Conservation (phyloP, 345 rosid species). For the Lepidium aucheri region DNA sequence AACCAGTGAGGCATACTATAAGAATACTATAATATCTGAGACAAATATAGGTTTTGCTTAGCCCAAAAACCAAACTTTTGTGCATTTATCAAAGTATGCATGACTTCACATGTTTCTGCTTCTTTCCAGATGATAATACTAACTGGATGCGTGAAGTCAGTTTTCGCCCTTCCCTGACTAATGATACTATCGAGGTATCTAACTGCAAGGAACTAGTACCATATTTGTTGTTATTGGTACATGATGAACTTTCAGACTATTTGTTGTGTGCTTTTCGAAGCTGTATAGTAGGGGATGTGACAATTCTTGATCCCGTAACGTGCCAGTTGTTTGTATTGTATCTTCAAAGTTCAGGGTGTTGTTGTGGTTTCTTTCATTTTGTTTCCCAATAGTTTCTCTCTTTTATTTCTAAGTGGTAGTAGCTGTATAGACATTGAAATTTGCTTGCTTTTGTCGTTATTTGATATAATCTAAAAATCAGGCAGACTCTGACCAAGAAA, state of each 20-base stretch:
- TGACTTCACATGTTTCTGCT: no score
- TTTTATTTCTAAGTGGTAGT: neutral
- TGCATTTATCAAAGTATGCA: neutral
- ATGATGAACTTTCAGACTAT: neutral
- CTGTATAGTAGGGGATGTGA: neutral
- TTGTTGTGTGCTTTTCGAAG: neutral
- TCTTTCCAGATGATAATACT: no score
- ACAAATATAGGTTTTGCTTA: constrained; percentile 7
- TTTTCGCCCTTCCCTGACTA: no score
- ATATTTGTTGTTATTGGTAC: neutral
- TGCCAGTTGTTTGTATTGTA: neutral
- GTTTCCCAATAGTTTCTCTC: neutral
- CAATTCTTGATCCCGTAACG: neutral
- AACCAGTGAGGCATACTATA: constrained; percentile 8
- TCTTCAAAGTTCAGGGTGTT: neutral
- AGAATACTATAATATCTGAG: neutral
- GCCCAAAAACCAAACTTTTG: neutral
- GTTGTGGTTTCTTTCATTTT: neutral
- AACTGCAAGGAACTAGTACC: no score
- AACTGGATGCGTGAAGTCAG: no score
- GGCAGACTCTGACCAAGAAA: constrained; percentile 45
- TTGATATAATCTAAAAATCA: constrained; percentile 6
- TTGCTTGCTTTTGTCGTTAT: neutral
- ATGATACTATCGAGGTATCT: no score
- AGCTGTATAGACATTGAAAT: neutral